These are phyloP conservation scores for Bipolaris oryzae DNA, from an alignment of 2,329 filamentous ascomycete genomes.

Conservation along the genomic window DNA sequence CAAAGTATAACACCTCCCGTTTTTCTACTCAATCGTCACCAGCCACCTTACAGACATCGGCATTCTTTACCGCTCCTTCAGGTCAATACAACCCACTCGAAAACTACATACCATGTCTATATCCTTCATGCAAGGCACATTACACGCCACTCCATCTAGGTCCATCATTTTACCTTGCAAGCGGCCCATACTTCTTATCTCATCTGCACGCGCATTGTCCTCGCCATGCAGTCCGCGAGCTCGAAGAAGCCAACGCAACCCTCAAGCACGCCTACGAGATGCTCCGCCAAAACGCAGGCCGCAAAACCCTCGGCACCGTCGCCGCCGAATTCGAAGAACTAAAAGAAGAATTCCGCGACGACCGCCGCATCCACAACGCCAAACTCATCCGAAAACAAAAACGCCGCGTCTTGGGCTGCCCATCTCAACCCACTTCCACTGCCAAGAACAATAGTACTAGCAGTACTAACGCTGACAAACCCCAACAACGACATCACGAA, in stretches of 20 bases:
- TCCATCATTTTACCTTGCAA: slow-evolving; percentile 36
- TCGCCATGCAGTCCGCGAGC: slow-evolving; percentile 35
- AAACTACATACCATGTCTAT: slow-evolving; percentile 41
- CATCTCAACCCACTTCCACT: neutral
- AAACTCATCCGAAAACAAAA: slow-evolving; percentile 19
- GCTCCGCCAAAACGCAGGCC: slow-evolving; percentile 42
- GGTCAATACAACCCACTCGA: slow-evolving; percentile 39
- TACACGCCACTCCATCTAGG: slow-evolving; percentile 33
- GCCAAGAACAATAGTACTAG: neutral
- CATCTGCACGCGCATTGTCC: slow-evolving; percentile 38
- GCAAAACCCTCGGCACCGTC: slow-evolving; percentile 38
- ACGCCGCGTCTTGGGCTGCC: slow-evolving; percentile 21
- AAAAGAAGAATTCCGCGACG: slow-evolving; percentile 22
- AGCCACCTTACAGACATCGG: slow-evolving; percentile 12
- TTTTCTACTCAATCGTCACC: slow-evolving; percentile 28
- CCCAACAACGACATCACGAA: neutral
- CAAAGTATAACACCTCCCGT: slow-evolving; percentile 6
- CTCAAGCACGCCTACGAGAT: slow-evolving; percentile 37
- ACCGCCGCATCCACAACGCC: slow-evolving; percentile 17
- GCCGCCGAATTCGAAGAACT: slow-evolving; percentile 38
- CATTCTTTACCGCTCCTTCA: slow-evolving; percentile 8
- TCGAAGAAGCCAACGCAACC: slow-evolving; percentile 30
- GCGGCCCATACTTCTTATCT: slow-evolving; percentile 35
- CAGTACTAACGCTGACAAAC: too few species aligned
- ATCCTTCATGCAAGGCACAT: slow-evolving; percentile 30